Evolutionary conservation across 371 early-diverging fungal genomes (phyloP).

Genomic region (Umbelopsis sp.): DNA sequence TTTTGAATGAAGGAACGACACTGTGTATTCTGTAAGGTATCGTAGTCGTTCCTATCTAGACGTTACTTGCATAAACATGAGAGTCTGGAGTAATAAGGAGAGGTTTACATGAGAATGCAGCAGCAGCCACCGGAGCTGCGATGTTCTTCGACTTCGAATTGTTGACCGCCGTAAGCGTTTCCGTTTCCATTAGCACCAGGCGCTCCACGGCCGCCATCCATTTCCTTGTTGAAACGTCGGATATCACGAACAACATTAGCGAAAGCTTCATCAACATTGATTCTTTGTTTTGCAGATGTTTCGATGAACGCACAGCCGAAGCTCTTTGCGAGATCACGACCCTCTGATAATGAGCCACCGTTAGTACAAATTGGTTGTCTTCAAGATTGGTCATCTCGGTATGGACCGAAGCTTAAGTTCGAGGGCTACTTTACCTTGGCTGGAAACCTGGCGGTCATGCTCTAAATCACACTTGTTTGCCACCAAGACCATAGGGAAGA

Average conservation of each 20-base stretch:
- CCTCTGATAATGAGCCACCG: constrained; percentile 57
- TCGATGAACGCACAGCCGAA: constrained; percentile 86
- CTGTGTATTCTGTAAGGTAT: constrained; percentile 16
- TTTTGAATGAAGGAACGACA: constrained; percentile 4
- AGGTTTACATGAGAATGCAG: constrained; percentile 15
- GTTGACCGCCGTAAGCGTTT: constrained; percentile 10
- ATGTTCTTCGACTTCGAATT: constrained; percentile 14
- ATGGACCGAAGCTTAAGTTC: too few species aligned
- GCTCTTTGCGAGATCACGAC: constrained; percentile 75
- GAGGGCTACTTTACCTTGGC: constrained; percentile 50
- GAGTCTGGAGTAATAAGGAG: too few species aligned
- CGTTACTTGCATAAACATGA: neutral
- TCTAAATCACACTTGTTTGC: constrained; percentile 73
- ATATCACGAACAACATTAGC: constrained; percentile 88
- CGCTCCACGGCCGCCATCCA: constrained; percentile 29
- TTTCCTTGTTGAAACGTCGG: constrained; percentile 73
- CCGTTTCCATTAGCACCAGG: constrained; percentile 1
- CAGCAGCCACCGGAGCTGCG: constrained; percentile 19
- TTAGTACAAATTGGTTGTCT: constrained; percentile 40
- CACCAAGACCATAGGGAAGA: constrained; percentile 68
- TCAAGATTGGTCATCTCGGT: too few species aligned
- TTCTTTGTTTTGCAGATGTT: constrained; percentile 86
- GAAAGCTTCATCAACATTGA: constrained; percentile 93
- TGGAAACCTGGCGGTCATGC: constrained; percentile 55
- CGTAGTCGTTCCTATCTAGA: constrained; percentile 14